These are phyloP conservation scores for Panus rudis DNA, from an alignment of 768 basidiomycete genomes.

Conservation along the genomic window DNA sequence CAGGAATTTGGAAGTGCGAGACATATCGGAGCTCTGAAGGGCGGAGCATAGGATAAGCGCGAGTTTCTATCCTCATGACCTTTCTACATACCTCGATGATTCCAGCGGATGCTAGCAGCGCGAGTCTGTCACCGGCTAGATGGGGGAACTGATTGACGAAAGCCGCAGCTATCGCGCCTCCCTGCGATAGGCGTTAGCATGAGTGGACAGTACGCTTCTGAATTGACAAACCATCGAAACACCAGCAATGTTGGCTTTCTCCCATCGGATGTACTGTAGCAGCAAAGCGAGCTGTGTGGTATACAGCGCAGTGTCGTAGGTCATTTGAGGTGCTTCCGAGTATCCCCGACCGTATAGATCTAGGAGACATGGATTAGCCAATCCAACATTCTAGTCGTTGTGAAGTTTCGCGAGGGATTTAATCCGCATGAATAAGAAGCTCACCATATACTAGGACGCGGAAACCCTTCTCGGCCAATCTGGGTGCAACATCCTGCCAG, in stretches of 20 bases:
- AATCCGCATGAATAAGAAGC: slow-evolving; percentile 8
- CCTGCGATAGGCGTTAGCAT: slow-evolving; percentile 31
- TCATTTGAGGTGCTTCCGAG: slow-evolving; percentile 69
- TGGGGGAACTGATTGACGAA: slow-evolving; percentile 69
- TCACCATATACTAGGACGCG: slow-evolving; percentile 72
- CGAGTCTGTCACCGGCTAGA: slow-evolving; percentile 57
- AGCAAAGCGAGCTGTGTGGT: slow-evolving; percentile 77
- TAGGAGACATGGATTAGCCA: slow-evolving; percentile 17
- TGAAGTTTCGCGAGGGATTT: background rate
- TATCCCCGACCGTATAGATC: slow-evolving; percentile 82
- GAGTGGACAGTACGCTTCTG: background rate
- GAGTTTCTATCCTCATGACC: too few species aligned
- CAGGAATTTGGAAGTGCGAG: slow-evolving; percentile 71
- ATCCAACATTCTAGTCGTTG: background rate
- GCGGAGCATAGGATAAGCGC: background rate
- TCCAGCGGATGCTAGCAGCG: slow-evolving; percentile 64
- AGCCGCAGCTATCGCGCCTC: slow-evolving; percentile 65
- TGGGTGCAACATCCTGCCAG: slow-evolving; percentile 70
- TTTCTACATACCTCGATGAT: slow-evolving; percentile 57
- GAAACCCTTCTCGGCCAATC: slow-evolving; percentile 54
- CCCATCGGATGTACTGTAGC: slow-evolving; percentile 73
- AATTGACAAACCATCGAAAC: slow-evolving; percentile 60
- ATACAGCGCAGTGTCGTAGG: slow-evolving; percentile 59
- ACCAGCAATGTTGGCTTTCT: slow-evolving; percentile 55
- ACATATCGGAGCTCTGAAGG: slow-evolving; percentile 54